phyloP scores from a whole-genome alignment of 306 rosid species.

The Cucurbita ficifolia region DNA sequence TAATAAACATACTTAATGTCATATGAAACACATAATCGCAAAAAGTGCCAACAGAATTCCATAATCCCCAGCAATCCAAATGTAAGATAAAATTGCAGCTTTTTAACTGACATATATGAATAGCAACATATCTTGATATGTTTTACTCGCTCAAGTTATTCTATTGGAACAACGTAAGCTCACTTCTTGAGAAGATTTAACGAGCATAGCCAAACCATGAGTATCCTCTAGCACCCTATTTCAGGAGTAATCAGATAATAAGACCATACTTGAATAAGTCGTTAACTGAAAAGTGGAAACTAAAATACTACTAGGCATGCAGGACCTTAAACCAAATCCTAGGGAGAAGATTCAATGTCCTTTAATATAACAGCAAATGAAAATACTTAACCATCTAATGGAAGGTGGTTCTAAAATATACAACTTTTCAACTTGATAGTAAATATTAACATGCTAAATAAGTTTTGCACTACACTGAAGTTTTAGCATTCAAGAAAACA shows the following conservation, averaged over 20 bases:
- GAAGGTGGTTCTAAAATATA: not conserved
- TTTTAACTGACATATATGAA: not conserved
- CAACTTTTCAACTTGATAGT: not conserved
- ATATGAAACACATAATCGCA: not conserved
- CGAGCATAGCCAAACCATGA: not conserved
- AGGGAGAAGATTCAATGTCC: not conserved
- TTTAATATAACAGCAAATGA: not conserved
- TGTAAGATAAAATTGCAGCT: not conserved
- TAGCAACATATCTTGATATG: not conserved
- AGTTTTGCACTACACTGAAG: not conserved
- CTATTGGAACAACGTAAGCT: not conserved
- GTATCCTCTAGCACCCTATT: not conserved
- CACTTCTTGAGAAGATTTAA: not conserved
- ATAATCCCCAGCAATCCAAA: not conserved
- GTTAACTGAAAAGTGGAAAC: not conserved
- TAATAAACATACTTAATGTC: not conserved
- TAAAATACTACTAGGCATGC: not conserved
- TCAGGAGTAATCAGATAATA: not conserved
- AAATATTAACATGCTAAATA: not conserved
- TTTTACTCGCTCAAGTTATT: not conserved
- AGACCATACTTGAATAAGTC: not conserved
- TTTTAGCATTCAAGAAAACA: not conserved
- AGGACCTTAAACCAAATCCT: not conserved
- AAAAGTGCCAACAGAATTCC: not conserved
- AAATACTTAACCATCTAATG: not conserved